phyloP scores from a whole-genome alignment of 257 asterid species.

The Gentiana straminea region DNA sequence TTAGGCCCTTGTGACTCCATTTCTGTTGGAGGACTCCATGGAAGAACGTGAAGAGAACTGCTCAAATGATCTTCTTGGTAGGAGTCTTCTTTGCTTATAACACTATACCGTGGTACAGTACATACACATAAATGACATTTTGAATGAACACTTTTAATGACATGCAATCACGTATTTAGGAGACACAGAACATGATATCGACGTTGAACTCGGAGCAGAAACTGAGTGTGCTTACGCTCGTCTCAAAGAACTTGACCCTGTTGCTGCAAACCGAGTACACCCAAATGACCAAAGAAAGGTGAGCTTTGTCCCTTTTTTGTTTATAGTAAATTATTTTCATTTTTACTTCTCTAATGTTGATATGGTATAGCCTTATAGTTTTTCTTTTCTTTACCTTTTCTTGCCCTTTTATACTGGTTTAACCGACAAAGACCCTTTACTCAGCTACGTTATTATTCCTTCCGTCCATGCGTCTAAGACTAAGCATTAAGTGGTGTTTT shows the following conservation, averaged over 20 bases:
- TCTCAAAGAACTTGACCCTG: conserved; percentile 71
- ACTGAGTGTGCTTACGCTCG: conserved; percentile 28
- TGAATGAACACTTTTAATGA: background rate
- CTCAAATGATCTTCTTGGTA: conserved; percentile 42
- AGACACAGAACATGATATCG: conserved; percentile 32
- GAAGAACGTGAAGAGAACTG: conserved; percentile 43
- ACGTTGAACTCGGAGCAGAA: conserved; percentile 21
- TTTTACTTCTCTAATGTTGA: no score
- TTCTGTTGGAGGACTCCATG: conserved; percentile 56
- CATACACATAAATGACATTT: background rate
- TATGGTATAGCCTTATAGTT: no score
- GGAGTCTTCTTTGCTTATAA: background rate
- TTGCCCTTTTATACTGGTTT: no score
- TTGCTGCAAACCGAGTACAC: conserved; percentile 79
- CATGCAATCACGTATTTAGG: conserved; percentile 25
- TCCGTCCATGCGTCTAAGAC: no score
- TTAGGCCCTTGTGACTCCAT: conserved; percentile 87
- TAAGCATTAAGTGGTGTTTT: no score
- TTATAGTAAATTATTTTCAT: no score
- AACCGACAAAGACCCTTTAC: no score
- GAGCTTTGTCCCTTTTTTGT: no score
- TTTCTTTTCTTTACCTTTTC: no score
- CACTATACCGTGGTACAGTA: background rate
- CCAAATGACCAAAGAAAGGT: conserved; percentile 91
- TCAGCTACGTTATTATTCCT: no score